These are phyloP conservation scores for Leptomonas pyrrhocoris DNA, from an alignment of 208 protist genomes.

Conservation along the genomic window DNA sequence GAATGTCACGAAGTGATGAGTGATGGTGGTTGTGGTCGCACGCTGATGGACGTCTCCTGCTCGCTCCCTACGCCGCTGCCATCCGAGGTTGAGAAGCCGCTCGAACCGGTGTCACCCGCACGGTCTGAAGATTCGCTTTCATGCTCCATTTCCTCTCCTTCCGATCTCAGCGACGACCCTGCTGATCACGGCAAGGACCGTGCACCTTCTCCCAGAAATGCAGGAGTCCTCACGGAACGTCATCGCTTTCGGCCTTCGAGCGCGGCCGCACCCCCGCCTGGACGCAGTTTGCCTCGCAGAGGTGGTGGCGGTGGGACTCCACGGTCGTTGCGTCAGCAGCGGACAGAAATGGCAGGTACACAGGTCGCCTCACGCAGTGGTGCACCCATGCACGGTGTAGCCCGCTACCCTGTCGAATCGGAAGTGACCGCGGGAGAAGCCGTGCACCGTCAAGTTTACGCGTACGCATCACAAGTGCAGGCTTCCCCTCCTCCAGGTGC, in stretches of 20 bases:
- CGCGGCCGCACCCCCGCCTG: too few species aligned
- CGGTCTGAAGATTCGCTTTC: background rate
- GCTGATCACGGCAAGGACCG: too few species aligned
- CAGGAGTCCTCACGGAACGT: too few species aligned
- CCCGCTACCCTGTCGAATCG: too few species aligned
- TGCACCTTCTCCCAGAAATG: background rate
- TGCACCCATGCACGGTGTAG: too few species aligned
- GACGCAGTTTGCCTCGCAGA: background rate
- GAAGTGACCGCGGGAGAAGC: background rate
- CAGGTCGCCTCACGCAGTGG: too few species aligned
- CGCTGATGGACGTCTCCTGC: background rate
- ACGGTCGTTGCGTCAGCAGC: background rate
- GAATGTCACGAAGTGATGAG: background rate
- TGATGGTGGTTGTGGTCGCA: background rate
- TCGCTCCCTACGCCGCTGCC: constrained; percentile 12
- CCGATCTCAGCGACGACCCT: constrained; percentile 8
- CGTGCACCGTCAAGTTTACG: too few species aligned
- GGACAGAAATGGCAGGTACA: background rate
- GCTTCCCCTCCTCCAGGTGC: background rate
- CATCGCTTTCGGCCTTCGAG: background rate
- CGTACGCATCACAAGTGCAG: background rate
- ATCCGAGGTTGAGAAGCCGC: background rate
- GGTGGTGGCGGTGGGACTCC: background rate
- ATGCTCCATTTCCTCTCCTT: constrained; percentile 17
- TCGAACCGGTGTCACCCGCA: background rate